Evolutionary conservation across 352 stramenopile genomes (phyloP).

Genomic region (Pythium myriotylum): DNA sequence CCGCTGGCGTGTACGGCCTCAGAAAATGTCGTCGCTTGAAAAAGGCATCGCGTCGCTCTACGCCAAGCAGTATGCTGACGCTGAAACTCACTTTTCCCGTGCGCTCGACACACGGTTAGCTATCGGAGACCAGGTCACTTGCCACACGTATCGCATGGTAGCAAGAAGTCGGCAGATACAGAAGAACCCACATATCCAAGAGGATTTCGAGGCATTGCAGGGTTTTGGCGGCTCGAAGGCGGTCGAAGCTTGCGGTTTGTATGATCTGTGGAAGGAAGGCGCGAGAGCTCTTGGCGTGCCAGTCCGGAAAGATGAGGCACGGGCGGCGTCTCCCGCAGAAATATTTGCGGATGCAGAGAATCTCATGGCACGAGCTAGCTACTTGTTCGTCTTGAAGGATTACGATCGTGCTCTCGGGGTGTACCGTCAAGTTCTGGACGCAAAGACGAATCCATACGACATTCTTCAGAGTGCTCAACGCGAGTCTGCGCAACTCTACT

Average conservation of each 20-base stretch:
- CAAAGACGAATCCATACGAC: not conserved
- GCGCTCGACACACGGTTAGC: slow-evolving; percentile 22
- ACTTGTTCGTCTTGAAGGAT: no score
- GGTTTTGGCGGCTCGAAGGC: not conserved
- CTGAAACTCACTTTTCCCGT: slow-evolving; percentile 48
- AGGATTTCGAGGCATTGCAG: not conserved
- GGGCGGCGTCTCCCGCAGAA: no score
- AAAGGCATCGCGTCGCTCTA: slow-evolving; percentile 66
- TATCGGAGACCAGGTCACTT: not conserved
- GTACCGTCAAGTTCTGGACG: not conserved
- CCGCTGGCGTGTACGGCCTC: slow-evolving; percentile 49
- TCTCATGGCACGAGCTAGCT: no score
- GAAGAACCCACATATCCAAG: not conserved
- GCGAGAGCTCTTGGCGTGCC: not conserved
- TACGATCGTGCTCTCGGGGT: not conserved
- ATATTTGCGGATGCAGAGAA: no score
- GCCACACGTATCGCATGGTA: not conserved
- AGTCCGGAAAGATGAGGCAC: not conserved
- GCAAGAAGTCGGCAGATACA: not conserved
- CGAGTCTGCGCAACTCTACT: not conserved
- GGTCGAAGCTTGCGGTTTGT: not conserved
- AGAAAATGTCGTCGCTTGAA: slow-evolving; percentile 46
- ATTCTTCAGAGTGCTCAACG: not conserved
- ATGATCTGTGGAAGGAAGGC: not conserved
- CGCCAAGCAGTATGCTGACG: slow-evolving; percentile 47